Percentiles rank a stretch among this genome's conserved stretches.
Evolutionary conservation across 202 grass and related monocot genomes (phyloP).

Genomic region (Miscanthus sacchariflorus): DNA sequence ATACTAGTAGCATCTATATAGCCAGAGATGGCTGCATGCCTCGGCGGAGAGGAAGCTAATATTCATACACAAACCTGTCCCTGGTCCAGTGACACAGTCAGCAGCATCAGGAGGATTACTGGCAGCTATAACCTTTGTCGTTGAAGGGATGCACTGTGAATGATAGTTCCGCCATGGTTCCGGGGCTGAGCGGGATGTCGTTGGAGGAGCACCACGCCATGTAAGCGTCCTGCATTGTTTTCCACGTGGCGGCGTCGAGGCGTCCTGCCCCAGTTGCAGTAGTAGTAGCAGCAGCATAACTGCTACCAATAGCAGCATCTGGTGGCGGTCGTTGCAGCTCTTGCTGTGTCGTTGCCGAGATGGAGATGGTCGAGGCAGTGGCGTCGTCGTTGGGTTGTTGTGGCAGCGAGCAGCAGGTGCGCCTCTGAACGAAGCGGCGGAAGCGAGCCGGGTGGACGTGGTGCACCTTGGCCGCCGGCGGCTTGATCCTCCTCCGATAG

Average conservation of each 20-base stretch:
- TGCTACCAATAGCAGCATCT: neutral
- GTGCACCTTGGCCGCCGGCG: constrained; percentile 29
- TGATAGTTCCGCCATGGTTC: constrained; percentile 29
- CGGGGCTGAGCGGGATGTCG: constrained; percentile 34
- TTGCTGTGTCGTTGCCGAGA: neutral
- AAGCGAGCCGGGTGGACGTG: constrained; percentile 27
- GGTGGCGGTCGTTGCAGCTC: neutral
- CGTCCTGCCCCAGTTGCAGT: neutral
- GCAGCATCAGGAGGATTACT: no score
- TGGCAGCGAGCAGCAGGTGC: neutral
- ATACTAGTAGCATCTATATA: no score
- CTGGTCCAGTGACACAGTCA: no score
- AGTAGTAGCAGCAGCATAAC: no score
- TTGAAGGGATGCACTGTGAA: neutral
- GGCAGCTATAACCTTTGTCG: neutral
- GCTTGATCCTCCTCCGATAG: constrained; percentile 19
- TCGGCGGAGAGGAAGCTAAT: no score
- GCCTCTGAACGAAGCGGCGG: constrained; percentile 27
- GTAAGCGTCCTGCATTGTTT: constrained; percentile 34
- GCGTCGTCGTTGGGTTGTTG: neutral
- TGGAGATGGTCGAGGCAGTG: neutral
- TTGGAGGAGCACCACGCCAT: constrained; percentile 44
- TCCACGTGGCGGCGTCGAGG: neutral
- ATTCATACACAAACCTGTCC: no score
- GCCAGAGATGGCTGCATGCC: no score